phyloP scores from a whole-genome alignment of 106 monocot species.

The Acanthochlamys bracteata region DNA sequence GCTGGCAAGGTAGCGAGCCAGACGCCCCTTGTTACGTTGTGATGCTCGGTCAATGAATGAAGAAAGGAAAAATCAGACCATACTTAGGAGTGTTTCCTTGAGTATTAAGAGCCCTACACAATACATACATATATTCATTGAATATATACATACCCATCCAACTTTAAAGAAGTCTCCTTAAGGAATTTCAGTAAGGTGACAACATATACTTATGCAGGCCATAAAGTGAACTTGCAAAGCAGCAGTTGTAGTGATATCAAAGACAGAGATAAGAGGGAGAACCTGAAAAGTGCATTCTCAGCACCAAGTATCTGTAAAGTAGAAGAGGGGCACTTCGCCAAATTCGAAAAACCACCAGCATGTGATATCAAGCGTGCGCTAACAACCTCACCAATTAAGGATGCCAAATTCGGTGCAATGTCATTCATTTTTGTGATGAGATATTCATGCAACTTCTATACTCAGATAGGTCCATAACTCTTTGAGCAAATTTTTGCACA shows the following conservation, averaged over 20 bases:
- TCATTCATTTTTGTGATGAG: conserved; percentile 91
- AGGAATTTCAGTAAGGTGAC: no score
- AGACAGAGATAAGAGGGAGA: background rate
- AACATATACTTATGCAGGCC: no score
- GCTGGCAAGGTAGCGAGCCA: conserved; percentile 93
- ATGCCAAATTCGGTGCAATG: conserved; percentile 86
- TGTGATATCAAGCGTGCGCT: conserved; percentile 90
- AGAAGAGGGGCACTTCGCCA: conserved; percentile 85
- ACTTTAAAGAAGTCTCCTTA: no score
- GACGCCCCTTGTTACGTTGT: conserved; percentile 68
- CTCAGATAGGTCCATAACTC: conserved; percentile 72
- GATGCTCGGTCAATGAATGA: conserved; percentile 95
- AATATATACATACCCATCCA: no score
- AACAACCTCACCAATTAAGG: conserved; percentile 87
- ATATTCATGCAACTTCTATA: conserved; percentile 83
- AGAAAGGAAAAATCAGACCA: conserved; percentile 93
- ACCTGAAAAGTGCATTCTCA: conserved; percentile 98
- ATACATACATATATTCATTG: background rate
- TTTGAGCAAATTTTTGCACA: conserved; percentile 77
- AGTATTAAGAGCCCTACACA: conserved; percentile 76
- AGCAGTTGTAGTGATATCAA: background rate
- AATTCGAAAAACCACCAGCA: conserved; percentile 88
- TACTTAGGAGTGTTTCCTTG: conserved; percentile 91
- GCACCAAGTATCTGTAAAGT: conserved; percentile 97
- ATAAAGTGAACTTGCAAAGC: no score